Base-by-base conservation (phyloP, 2,329 filamentous ascomycete genomes). In the Colletotrichum ledebouriae region DNA sequence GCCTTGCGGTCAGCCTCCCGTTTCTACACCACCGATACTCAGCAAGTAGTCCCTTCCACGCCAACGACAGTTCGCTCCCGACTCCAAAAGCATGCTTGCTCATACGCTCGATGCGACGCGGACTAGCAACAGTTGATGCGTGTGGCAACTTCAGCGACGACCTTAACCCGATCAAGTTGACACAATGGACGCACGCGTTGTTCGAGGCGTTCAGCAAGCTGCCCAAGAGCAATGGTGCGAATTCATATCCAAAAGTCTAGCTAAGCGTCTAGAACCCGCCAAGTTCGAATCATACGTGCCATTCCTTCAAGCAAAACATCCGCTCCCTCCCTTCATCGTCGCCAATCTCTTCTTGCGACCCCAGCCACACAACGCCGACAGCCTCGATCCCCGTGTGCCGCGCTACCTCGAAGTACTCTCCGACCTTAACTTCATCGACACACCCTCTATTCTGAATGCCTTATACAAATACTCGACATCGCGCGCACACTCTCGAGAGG, bases 311-410 rank as follows among this genome's bases (percentile, higher is more conserved):
- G 77, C 80, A 3, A 83, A 85, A 71, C 78, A 87, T 70, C 86
- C 86, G 1, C 77, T 91, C 10, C 80, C 85, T 3, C 79, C 87
- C 7, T 71, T 78, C 11, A 76, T 81, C 65, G 78, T 90, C 70
- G 86, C 88, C 78, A 84, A 89, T 71, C 76, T 91, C 59, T 85
- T 89, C 72, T 79, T 92, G 46, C 83, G 83, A 25, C 89, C 89
- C 3, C 82, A 82, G 49, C 78, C 80, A 20, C 75, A 77, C 57
- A 84, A 84, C 72, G 73, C 77, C 71, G 79, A 85, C 73, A 84
- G 79, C 64, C 83, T 89, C 73, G 88, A 91, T 71, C 86, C 87
- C 9, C 84, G 87, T 70, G 81, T 90, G 9, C 83, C 85, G 0
- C 83, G 81, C n/a, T 92, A 90, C 74, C 75, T 91, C 10, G 83